Conservation (phyloP, 2,329 filamentous ascomycete genomes). For the Neophaeococcomyces mojaviensis region DNA sequence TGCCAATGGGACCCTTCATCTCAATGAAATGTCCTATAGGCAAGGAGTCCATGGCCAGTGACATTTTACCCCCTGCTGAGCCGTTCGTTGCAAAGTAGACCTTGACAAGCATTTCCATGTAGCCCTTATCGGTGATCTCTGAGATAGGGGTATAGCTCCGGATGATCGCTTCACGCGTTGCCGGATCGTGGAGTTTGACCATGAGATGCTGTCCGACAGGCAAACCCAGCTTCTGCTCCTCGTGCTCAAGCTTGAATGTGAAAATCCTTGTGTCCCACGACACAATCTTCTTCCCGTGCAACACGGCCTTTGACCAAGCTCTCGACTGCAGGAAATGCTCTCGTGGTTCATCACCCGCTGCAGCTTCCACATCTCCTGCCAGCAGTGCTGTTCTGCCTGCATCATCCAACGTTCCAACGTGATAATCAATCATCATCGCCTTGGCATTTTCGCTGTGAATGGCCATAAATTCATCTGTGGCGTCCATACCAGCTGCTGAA, state of each 20-base stretch:
- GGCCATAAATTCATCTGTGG: constrained; percentile 80
- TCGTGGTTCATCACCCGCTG: constrained; percentile 39
- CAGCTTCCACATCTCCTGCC: constrained; percentile 35
- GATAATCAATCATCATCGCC: constrained; percentile 77
- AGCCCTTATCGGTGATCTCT: constrained; percentile 52
- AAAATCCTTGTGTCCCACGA: constrained; percentile 77
- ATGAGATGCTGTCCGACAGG: constrained; percentile 83
- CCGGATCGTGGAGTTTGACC: constrained; percentile 69
- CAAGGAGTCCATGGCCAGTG: constrained; percentile 34
- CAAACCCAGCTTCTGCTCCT: constrained; percentile 62
- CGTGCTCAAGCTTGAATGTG: constrained; percentile 68
- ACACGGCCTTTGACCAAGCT: constrained; percentile 63
- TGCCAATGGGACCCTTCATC: constrained; percentile 64
- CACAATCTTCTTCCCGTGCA: constrained; percentile 60
- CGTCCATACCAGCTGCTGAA: constrained; percentile 72
- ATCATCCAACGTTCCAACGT: constrained; percentile 69
- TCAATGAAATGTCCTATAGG: constrained; percentile 87
- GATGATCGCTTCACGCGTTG: constrained; percentile 64
- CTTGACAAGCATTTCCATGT: constrained; percentile 71
- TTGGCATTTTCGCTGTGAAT: constrained; percentile 93
- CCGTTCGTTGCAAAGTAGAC: constrained; percentile 53
- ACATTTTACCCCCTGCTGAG: constrained; percentile 39
- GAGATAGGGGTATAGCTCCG: constrained; percentile 83
- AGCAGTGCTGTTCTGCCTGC: constrained; percentile 50
- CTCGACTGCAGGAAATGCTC: constrained; percentile 64